These are phyloP conservation scores for Pisolithus sp. DNA, from an alignment of 768 basidiomycete species.

Conservation along the genomic window DNA sequence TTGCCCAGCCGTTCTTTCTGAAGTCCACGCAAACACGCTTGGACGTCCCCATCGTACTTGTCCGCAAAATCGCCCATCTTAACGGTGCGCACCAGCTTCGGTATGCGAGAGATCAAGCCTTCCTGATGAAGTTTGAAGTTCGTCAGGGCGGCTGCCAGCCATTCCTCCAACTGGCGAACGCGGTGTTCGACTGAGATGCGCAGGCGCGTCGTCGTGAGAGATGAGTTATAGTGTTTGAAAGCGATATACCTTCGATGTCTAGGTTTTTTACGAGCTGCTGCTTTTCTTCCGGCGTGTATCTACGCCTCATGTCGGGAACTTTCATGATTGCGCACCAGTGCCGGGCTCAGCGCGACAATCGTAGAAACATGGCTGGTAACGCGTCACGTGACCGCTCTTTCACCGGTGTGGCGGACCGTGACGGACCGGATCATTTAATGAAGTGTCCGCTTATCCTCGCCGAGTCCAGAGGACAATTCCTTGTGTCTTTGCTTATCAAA, in stretches of 20 bases:
- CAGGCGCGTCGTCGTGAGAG: background rate
- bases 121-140: slow-evolving; percentile 74
- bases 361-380: background rate
- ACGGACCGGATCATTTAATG: background rate
- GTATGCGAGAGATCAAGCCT: slow-evolving; percentile 65
- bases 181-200: slow-evolving; percentile 58
- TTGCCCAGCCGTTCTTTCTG: slow-evolving; percentile 58
- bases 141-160: slow-evolving; percentile 66
- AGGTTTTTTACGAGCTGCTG: slow-evolving; percentile 69
- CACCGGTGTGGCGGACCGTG: background rate
- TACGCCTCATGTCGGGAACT: slow-evolving; percentile 17
- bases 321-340: background rate
- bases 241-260: slow-evolving; percentile 63
- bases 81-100: slow-evolving; percentile 65
- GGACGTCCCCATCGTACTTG: slow-evolving; percentile 72
- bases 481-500: no score
- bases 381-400: background rate
- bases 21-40: slow-evolving; percentile 60
- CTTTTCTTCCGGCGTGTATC: slow-evolving; percentile 63
- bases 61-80: slow-evolving; percentile 73
- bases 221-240: background rate
- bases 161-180: slow-evolving; percentile 65
- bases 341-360: background rate
- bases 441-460: no score
- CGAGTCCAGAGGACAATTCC: no score